Evolutionary conservation across 306 rosid species (phyloP).

Genomic region (Quercus dentata): DNA sequence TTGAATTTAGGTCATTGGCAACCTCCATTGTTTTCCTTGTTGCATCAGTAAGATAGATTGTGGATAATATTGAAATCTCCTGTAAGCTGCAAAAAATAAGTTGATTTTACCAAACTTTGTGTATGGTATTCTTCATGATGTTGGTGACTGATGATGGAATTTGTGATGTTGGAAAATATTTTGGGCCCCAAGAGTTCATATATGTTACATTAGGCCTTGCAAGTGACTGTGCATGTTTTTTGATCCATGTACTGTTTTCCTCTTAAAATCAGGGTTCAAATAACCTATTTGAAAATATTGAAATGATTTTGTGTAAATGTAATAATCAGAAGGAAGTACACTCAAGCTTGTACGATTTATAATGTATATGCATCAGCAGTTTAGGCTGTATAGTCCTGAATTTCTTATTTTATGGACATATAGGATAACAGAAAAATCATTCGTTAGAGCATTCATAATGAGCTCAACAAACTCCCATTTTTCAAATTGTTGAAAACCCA

Average conservation of each 20-base stretch:
- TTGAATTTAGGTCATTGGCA: too few species aligned
- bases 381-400: too few species aligned
- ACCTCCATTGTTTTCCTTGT: not conserved
- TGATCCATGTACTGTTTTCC: not conserved
- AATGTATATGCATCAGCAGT: too few species aligned
- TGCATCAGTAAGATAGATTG: slow-evolving; percentile 13
- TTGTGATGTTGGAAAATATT: not conserved
- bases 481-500: too few species aligned
- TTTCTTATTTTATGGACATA: too few species aligned
- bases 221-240: not conserved
- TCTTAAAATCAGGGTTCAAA: not conserved
- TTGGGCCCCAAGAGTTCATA: not conserved
- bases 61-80: not conserved
- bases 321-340: too few species aligned
- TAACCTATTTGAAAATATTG: not conserved
- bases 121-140: not conserved
- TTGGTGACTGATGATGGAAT: not conserved
- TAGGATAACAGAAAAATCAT: too few species aligned
- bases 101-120: not conserved
- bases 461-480: too few species aligned
- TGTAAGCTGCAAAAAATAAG: not conserved
- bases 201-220: not conserved
- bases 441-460: too few species aligned
- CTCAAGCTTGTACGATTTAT: too few species aligned
- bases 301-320: too few species aligned